A percentile compares a stretch with the other conserved stretches of the same genome.
These are phyloP conservation scores for Cyclostephanos invisitatus DNA, from an alignment of 108 stramenopile species.

Conservation along the genomic window DNA sequence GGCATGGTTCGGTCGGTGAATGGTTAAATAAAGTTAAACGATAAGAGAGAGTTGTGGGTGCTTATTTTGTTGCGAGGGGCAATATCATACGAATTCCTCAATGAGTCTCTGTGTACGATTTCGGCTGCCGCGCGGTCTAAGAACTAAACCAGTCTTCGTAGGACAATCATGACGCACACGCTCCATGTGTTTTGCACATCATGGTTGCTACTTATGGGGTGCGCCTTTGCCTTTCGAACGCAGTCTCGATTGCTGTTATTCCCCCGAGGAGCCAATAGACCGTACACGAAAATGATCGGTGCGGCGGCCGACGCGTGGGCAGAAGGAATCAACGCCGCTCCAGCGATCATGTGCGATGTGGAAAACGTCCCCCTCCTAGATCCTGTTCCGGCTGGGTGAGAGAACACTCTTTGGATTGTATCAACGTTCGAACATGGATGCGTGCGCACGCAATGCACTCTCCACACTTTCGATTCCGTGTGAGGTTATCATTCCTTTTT, in stretches of 20 bases:
- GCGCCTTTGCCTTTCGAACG: conserved; percentile 10
- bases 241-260: neutral
- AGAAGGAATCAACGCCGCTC: conserved; percentile 39
- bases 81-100: conserved; percentile 1
- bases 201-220: conserved; percentile 1
- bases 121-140: too few species aligned
- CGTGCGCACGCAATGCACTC: neutral
- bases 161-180: neutral
- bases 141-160: too few species aligned
- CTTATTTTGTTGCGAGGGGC: too few species aligned
- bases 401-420: neutral
- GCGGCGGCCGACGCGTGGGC: conserved; percentile 26
- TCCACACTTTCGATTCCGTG: neutral
- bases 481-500: neutral
- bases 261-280: neutral
- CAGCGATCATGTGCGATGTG: conserved; percentile 41
- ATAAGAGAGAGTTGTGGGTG: too few species aligned
- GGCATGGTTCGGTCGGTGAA: too few species aligned
- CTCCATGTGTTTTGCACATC: conserved; percentile 3
- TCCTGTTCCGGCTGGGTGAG: conserved; percentile 41
- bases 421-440: neutral
- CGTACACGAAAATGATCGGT: conserved; percentile 6
- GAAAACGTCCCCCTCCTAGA: conserved; percentile 45
- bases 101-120: neutral
- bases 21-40: too few species aligned